Evolutionary conservation across 2,329 filamentous ascomycete species (phyloP).

Genomic region (Botrytis aclada): DNA sequence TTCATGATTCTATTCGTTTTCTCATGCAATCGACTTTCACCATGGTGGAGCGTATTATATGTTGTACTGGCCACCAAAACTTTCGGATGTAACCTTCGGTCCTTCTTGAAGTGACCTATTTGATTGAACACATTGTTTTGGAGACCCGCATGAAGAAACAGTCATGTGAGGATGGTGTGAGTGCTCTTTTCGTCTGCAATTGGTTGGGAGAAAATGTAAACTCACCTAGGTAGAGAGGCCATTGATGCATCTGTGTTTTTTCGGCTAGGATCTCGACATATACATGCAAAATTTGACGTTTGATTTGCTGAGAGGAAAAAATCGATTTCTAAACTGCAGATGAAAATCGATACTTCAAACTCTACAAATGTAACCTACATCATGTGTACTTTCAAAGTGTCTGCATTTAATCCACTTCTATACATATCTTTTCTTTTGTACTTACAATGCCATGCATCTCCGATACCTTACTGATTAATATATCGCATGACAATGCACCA

Average conservation of each 20-base stretch:
- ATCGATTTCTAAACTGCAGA: background rate
- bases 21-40: background rate
- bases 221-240: background rate
- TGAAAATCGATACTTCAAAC: slow-evolving; percentile 11
- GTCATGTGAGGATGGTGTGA: slow-evolving; percentile 37
- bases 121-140: slow-evolving; percentile 22
- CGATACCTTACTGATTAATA: slow-evolving; percentile 1
- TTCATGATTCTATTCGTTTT: slow-evolving; percentile 1
- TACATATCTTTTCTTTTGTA: slow-evolving; percentile 9
- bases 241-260: slow-evolving; percentile 15
- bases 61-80: slow-evolving; percentile 13
- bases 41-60: slow-evolving; percentile 8
- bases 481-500: background rate
- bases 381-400: slow-evolving; percentile 12
- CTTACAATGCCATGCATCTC: slow-evolving; percentile 10
- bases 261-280: slow-evolving; percentile 1
- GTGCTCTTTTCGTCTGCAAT: slow-evolving; percentile 26
- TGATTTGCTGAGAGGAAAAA: background rate
- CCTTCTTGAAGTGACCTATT: slow-evolving; percentile 28
- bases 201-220: slow-evolving; percentile 21
- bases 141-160: slow-evolving; percentile 34
- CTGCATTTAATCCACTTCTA: slow-evolving; percentile 8
- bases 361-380: slow-evolving; percentile 19
- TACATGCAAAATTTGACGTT: background rate
- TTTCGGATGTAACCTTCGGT: slow-evolving; percentile 20